A percentile compares a stretch with the other conserved stretches of the same genome.
Conservation (phyloP, 2,329 filamentous ascomycete genomes). For the Penicillium olsonii region DNA sequence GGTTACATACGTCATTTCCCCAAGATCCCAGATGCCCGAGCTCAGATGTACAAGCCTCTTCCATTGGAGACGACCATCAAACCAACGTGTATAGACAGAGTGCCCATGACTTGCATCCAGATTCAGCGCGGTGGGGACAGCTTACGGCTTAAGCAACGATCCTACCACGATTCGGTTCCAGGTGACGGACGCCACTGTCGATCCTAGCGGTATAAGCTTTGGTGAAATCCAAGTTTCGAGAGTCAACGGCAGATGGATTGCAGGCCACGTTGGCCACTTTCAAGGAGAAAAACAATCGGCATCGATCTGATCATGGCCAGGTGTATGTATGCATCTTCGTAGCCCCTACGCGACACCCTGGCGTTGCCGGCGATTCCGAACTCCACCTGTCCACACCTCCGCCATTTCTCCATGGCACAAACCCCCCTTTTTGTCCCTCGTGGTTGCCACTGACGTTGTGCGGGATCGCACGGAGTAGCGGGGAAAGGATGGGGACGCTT, state of each 20-base stretch:
- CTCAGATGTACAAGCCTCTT: too few species aligned
- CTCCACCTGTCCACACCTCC: conserved; percentile 7
- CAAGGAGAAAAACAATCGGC: background rate
- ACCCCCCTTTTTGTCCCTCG: conserved; percentile 1
- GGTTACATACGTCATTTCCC: background rate
- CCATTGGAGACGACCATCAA: too few species aligned
- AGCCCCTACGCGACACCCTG: background rate
- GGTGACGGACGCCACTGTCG: conserved; percentile 9
- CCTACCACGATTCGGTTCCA: background rate
- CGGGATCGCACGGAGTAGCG: background rate
- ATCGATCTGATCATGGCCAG: background rate
- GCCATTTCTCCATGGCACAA: conserved; percentile 7
- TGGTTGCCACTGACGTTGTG: conserved; percentile 7
- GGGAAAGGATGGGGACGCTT: background rate
- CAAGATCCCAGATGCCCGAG: background rate
- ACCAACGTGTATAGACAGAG: too few species aligned
- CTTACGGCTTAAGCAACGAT: background rate
- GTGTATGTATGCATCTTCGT: background rate
- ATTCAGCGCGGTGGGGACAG: background rate
- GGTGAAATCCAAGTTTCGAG: conserved; percentile 1
- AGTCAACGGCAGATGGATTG: background rate
- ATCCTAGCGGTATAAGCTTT: conserved; percentile 7
- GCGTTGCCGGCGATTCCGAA: conserved; percentile 17
- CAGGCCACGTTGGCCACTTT: background rate
- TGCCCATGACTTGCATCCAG: background rate